Evolutionary conservation across 352 stramenopile species (phyloP), one percentile per base, ranked within the genome.

Genomic region (Phytopythium delawarense): DNA sequence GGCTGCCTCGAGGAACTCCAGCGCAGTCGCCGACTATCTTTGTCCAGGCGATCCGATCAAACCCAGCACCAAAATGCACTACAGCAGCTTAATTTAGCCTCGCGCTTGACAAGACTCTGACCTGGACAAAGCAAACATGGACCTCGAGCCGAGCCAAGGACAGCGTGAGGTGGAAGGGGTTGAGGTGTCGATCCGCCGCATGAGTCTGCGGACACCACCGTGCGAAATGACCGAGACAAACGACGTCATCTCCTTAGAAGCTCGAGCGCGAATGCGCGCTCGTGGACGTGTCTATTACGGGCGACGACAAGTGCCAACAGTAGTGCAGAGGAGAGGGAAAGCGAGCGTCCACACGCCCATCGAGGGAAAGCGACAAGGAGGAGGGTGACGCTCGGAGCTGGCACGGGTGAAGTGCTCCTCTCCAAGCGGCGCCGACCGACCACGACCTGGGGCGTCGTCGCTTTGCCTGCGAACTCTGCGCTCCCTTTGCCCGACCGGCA

Each of bases 381-480:
- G 53, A 34, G 7, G 53, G 39, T n/a, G 37, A 34, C 53, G 25
- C 53, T 34, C 15, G 11, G 18, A n/a, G 53, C 45, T 16, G n/a
- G 25, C 25, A 16, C 5, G 45, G 18, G n/a, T 16, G 42, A 21
- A 5, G 45, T 7, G 8, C 15, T 16, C 39, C 28, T 23, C 20
- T n/a, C n/a, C 32, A 16, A 35, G 35, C 9, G 23, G 21, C 53
- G 34, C 34, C 11, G 21, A 59, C 13, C 23, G 37, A 49, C 53
- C 34, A 35, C 53, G 34, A 44, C 53, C 21, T 35, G 4, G 30
- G 30, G 11, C 51, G 20, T 28, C n/a, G 39, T 40, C n/a, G 53
- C 53, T 48, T 49, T 49, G 37, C 53, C 53, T 59, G 23, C 53
- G 37, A 59, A 35, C 52, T 58, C 9, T 18, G 52, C 52, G n/a